phyloP scores from a whole-genome alignment of 306 rosid genomes.

The Prinsepia uniflora region DNA sequence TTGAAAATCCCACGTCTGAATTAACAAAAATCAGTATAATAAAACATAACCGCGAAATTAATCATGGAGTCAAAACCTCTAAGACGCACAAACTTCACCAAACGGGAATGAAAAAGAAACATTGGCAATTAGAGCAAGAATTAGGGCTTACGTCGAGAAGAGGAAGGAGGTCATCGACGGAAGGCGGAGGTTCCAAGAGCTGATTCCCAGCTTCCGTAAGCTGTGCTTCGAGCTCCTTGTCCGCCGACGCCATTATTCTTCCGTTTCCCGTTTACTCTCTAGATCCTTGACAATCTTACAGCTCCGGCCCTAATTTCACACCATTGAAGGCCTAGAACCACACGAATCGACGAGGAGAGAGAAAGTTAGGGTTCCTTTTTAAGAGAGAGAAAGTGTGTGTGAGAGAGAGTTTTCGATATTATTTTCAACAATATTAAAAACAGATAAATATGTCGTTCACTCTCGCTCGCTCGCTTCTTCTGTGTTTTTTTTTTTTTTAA shows the following conservation, averaged over 20 bases:
- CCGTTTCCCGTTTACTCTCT: conserved; percentile 7
- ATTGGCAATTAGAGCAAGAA: neutral
- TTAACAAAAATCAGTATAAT: neutral
- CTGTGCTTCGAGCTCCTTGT: conserved; percentile 51
- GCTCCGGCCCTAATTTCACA: conserved; percentile 33
- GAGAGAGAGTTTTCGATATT: conserved; percentile 18
- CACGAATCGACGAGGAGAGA: conserved; percentile 26
- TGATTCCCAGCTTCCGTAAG: conserved; percentile 64
- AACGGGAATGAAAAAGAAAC: neutral
- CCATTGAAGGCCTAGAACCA: conserved; percentile 36
- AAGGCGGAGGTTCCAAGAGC: conserved; percentile 69
- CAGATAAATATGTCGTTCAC: neutral
- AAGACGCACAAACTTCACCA: conserved; percentile 1
- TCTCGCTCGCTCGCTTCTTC: neutral
- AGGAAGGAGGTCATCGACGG: conserved; percentile 64
- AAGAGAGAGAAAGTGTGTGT: conserved; percentile 14
- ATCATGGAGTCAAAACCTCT: neutral
- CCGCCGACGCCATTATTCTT: conserved; percentile 52
- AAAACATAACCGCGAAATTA: neutral
- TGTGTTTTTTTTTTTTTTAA: neutral
- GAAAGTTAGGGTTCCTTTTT: conserved; percentile 51
- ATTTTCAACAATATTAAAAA: conserved; percentile 14
- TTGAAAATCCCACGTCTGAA: conserved; percentile 12
- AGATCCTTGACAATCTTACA: conserved; percentile 46
- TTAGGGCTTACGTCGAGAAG: conserved; percentile 61